Base-by-base conservation (phyloP, 345 rosid genomes). In the Trapa bicornis region DNA sequence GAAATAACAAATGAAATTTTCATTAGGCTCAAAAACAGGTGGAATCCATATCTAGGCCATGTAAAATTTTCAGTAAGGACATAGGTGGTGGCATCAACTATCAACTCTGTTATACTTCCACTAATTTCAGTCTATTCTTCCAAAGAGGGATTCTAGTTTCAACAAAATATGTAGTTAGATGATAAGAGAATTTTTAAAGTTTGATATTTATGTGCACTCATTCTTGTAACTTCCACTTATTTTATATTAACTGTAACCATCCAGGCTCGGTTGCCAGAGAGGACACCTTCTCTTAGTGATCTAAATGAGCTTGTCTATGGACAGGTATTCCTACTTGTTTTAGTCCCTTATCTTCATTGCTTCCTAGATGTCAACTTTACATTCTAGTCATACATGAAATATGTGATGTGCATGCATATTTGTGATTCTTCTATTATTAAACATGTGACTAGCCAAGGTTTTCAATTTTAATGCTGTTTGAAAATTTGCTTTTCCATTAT, bases 271-370 rank as follows among this genome's bases (percentile, higher is more conserved):
- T 73, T 94, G 69, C 69, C 89, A 77, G 92, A 94, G 92, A 86
- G 89, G 80, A 87, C 91, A 36, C 96, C 99, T 13, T 94, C 97
- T 60, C 85, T 94, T 35, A 91, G 96, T 81, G 99, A 94, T 74
- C 80, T 94, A 75, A 94, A 91, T 72, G 97, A 84, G 73, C 83
- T 94, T 79, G 84, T 94, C 65, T 94, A 88, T 71, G 97, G 99
- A 68, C 97, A 94, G 98, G 98, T 93, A 77, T 66, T 72, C 32
- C 38, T 68, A 73, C 58, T 61, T 52, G 64, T 38, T 38, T 10
- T 62, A 0, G n/a, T 15, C 22, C 17, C 14, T 50, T 50, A 9
- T 58, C 37, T 13, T 58, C 10, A 32, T n/a, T 3, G 1, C 22
- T 58, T 5, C 16, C 37, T 29, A 32, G 4, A 3, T 41, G 43